Evolutionary conservation across 345 rosid species (phyloP), one percentile per base, ranked within the genome.

Genomic region (Turritis glabra): DNA sequence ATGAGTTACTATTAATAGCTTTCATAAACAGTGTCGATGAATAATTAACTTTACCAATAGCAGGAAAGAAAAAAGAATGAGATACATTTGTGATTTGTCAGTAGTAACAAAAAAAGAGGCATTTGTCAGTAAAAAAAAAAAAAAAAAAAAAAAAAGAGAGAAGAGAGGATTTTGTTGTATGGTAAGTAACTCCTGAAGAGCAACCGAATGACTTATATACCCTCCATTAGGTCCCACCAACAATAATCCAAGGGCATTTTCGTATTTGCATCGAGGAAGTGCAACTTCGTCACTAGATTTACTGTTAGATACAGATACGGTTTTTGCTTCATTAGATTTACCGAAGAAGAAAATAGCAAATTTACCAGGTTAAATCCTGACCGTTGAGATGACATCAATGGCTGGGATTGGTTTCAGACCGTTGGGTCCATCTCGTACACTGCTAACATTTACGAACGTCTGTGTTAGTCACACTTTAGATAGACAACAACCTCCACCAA

Each of bases 351-450:
- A 41, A 56, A 44, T 21, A 70, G 23, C 48, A 66, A 50, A 54
- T 52, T 72, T 69, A 38, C 71, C 65, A 68, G 66, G 72, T 71
- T 57, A 38, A 77, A 81, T 76, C 63, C 18, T 22, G 70, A 72
- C 82, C 86, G 73, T 82, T 51, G 53, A 32, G 21, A 76, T 30
- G 3, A 11, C 13, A 83, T 84, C 82, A 41, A 85, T 75, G 81
- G 84, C 26, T 37, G 60, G 27, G 57, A 44, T 77, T 41, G 17
- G 33, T 65, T 64, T 30, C 43, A 32, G 53, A 64, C 37, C 13
- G 15, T 27, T 32, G 76, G 73, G 76, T 65, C 72, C 73, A 41
- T 47, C 35, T 44, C 59, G 66, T 84, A 77, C 47, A 68, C 74
- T 51, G 77, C 68, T 18, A 64, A 56, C 80, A 77, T 57, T 77